A percentile compares a stretch with the other conserved stretches of the same genome.
phyloP scores from a whole-genome alignment of 2,329 filamentous ascomycete species.

The Penicillium sp. region DNA sequence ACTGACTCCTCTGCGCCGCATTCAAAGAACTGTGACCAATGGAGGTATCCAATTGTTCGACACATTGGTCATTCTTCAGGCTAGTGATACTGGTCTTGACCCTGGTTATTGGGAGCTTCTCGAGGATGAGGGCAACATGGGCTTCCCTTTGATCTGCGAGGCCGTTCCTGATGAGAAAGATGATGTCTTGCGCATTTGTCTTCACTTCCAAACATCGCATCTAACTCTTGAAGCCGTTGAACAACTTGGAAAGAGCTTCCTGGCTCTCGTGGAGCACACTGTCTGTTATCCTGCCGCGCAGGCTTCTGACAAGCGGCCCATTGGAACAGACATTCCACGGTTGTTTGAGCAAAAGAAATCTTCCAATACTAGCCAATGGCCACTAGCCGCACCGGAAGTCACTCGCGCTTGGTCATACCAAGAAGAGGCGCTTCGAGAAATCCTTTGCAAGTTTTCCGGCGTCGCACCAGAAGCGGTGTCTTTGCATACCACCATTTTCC shows the following conservation, averaged over 20 bases:
- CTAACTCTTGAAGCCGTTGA: constrained; percentile 20
- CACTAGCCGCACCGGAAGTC: constrained; percentile 1
- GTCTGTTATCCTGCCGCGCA: constrained; percentile 29
- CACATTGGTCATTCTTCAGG: constrained; percentile 72
- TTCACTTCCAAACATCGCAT: constrained; percentile 54
- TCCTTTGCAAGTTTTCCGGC: constrained; percentile 56
- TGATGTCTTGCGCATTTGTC: constrained; percentile 52
- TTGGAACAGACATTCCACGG: constrained; percentile 20
- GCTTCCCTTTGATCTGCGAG: constrained; percentile 71
- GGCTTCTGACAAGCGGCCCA: constrained; percentile 23
- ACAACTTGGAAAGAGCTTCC: constrained; percentile 27
- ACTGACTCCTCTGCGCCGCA: constrained; percentile 65
- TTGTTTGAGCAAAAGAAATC: constrained; percentile 23
- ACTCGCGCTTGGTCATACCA: constrained; percentile 44
- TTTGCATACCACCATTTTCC: constrained; percentile 67
- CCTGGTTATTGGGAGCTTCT: constrained; percentile 47
- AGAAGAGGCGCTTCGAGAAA: constrained; percentile 51
- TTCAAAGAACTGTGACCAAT: constrained; percentile 52
- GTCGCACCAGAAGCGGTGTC: constrained; percentile 48
- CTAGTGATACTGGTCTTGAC: constrained; percentile 45
- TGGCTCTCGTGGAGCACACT: constrained; percentile 31
- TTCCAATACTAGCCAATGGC: constrained; percentile 1
- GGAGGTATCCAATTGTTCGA: constrained; percentile 63
- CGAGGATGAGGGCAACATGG: constrained; percentile 51
- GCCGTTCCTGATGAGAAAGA: constrained; percentile 52